Base-by-base conservation (phyloP, 2,329 filamentous ascomycete genomes). In the Berkeleyomyces rouxiae region DNA sequence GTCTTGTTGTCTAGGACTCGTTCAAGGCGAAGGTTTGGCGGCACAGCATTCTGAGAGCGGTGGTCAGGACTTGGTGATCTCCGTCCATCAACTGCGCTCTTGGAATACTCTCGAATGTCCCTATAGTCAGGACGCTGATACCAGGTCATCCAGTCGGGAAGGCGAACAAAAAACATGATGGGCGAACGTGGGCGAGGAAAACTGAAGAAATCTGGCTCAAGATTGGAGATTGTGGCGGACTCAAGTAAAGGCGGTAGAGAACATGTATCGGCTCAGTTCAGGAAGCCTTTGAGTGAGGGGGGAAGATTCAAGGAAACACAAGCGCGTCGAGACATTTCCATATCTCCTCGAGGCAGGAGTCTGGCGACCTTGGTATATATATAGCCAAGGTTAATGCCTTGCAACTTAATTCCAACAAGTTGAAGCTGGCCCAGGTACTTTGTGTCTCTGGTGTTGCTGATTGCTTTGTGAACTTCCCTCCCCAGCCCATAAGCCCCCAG, bases 41-140 rank as follows among this genome's bases (percentile, higher is more conserved):
- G 76, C 43, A 78, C 70, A 55, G 72, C 67, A 23, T 67, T 69
- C 64, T 72, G 74, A 44, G 68, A 68, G 9, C 72, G 72, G 11
- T 71, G 68, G 61, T 73, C 71, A 1, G 74, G 72, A 40, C 72
- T 75, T 61, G 74, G 62, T 1, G 70, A 59, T 23, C 76, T 73
- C 46, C 58, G 66, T 4, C 75, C 74, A 6, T 69, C 66, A 65
- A 70, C 68, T 63, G 76, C 66, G 40, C 68, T 70, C 42, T 68
- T 70, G 33, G 76, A 73, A 66, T 77, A 78, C 65, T 77, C 72
- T 51, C 72, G 74, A 67, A 78, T 74, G 65, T 78, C 75, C 33
- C 75, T 71, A 67, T 77, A 78, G 63, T 77, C 75, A 2, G 76
- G 76, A 67, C 76, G 78, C 70, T 76, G 77, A 68, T 78, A 78